Evolutionary conservation across 1,284 basidiomycete genomes (phyloP), one percentile per base, ranked within the genome.

Genomic region (Testicularia cyperi): DNA sequence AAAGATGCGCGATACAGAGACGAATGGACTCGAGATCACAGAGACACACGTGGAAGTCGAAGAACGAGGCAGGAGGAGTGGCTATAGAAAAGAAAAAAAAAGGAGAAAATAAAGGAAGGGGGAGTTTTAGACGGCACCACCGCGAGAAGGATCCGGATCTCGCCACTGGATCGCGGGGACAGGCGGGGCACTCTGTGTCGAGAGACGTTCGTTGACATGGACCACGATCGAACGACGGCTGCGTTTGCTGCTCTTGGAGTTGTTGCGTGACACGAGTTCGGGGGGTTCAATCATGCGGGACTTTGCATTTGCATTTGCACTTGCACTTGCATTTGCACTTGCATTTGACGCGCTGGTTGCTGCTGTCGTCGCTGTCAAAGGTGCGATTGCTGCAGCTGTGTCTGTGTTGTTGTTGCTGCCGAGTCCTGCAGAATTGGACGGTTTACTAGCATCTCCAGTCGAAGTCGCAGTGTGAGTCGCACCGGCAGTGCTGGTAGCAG

Each of bases 161-260:
- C 56, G 41, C 56, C 56, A 60, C 25, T 60, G 56, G 18, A 60
- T 31, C 9, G 49, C 56, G 6, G 56, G 56, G 8, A 60, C 56
- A 14, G 56, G 45, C 5, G 56, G 39, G 13, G 35, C 20, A 19
- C 41, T 44, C 23, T 29, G 15, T 2, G 35, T 37, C n/a, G 46
- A 37, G 2, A 38, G 37, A 12, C 51, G 20, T 15, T 60, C 45
- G 22, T 58, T 58, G 28, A 58, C 44, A 27, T 60, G 56, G 15
- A 49, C 35, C 9, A 54, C 38, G 25, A 60, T 35, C 7, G 41
- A 44, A 15, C 43, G 23, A 6, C 41, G 21, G 31, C 56, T 60
- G 5, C 22, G 24, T 23, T 34, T 48, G 36, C 56, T 60, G 25
- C 45, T 31, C 18, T 54, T 54, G 5, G 49, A 54, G 23, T 53